A percentile compares a stretch with the other conserved stretches of the same genome.
Evolutionary conservation across 371 early-diverging fungal species (phyloP).

Genomic region (Mortierella sp.): DNA sequence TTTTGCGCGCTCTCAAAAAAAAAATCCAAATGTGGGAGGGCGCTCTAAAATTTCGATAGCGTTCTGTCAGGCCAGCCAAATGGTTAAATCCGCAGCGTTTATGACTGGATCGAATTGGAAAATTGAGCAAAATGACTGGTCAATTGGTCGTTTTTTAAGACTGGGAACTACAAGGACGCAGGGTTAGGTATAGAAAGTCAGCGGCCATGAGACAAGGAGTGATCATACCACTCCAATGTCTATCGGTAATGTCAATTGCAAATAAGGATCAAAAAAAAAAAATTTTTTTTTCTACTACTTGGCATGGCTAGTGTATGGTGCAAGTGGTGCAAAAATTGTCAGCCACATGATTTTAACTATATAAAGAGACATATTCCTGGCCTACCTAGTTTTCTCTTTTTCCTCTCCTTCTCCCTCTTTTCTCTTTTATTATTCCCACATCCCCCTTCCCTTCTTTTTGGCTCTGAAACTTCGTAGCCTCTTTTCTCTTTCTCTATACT

Average conservation of each 20-base stretch:
- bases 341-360: background rate
- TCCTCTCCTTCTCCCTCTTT: background rate
- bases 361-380: too few species aligned
- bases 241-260: too few species aligned
- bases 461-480: background rate
- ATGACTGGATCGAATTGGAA: conserved; percentile 11
- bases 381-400: background rate
- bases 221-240: too few species aligned
- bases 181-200: background rate
- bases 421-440: background rate
- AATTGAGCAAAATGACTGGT: background rate
- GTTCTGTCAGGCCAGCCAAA: background rate
- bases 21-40: background rate
- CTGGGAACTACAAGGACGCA: background rate
- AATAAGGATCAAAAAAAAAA: too few species aligned
- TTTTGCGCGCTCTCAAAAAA: background rate
- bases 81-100: conserved; percentile 30
- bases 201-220: too few species aligned
- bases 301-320: too few species aligned
- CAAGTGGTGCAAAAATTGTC: too few species aligned
- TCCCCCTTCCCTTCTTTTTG: background rate
- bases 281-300: too few species aligned
- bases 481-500: background rate
- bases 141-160: conserved; percentile 18
- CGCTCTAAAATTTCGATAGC: conserved; percentile 9